Conservation (phyloP, 2,329 filamentous ascomycete genomes). For the Thermomyces lanuginosus region DNA sequence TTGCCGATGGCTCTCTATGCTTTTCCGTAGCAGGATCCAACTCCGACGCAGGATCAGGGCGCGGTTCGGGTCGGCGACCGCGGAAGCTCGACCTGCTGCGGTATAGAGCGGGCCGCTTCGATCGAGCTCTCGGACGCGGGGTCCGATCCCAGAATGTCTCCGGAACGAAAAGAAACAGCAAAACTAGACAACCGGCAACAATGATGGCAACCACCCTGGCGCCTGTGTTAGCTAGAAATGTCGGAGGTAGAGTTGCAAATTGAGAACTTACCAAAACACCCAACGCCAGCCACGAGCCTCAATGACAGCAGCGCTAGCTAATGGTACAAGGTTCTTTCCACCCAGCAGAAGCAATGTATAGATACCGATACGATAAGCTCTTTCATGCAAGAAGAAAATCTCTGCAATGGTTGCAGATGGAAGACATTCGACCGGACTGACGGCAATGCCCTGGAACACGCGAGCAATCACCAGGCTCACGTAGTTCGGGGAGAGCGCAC, state of each 20-base stretch:
- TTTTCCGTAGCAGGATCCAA: too few species aligned
- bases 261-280: slow-evolving; percentile 57
- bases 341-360: slow-evolving; percentile 80
- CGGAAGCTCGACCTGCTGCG: slow-evolving; percentile 23
- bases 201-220: slow-evolving; percentile 64
- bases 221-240: slow-evolving; percentile 10
- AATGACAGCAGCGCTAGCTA: slow-evolving; percentile 76
- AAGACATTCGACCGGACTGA: slow-evolving; percentile 81
- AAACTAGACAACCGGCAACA: slow-evolving; percentile 49
- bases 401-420: slow-evolving; percentile 89
- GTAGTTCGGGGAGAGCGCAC: slow-evolving; percentile 67
- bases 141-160: slow-evolving; percentile 93
- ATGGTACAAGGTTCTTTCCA: slow-evolving; percentile 77
- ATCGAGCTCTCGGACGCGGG: slow-evolving; percentile 37
- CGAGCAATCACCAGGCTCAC: slow-evolving; percentile 62
- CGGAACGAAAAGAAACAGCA: slow-evolving; percentile 81
- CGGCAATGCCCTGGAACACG: slow-evolving; percentile 72
- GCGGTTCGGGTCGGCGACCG: slow-evolving; percentile 15
- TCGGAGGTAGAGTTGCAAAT: slow-evolving; percentile 3
- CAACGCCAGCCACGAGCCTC: slow-evolving; percentile 66
- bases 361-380: slow-evolving; percentile 81
- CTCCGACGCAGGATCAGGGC: too few species aligned
- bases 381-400: slow-evolving; percentile 89
- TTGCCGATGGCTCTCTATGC: too few species aligned
- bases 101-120: slow-evolving; percentile 20